These are phyloP conservation scores for Glarea lozoyensis DNA, from an alignment of 495 filamentous ascomycete genomes.

Conservation along the genomic window DNA sequence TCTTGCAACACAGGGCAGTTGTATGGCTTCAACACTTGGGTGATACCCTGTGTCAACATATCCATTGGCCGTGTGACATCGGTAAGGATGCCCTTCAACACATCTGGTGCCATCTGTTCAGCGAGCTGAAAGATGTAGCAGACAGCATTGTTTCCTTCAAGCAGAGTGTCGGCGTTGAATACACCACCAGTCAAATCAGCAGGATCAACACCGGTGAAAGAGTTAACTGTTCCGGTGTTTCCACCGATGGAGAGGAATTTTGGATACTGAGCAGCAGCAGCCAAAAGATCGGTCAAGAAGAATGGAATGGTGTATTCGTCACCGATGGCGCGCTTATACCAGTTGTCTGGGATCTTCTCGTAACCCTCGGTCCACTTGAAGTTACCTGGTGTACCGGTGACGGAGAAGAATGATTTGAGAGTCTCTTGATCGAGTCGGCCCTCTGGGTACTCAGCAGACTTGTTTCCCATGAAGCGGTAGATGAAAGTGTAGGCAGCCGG, in stretches of 20 bases:
- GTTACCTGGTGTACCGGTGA: slow-evolving; percentile 28
- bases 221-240: slow-evolving; percentile 46
- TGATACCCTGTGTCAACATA: slow-evolving; percentile 10
- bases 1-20: slow-evolving; percentile 20
- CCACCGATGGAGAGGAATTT: slow-evolving; percentile 38
- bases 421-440: slow-evolving; percentile 31
- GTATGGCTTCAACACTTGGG: background rate
- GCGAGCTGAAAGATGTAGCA: slow-evolving; percentile 38
- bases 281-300: slow-evolving; percentile 19
- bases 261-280: slow-evolving; percentile 22
- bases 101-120: slow-evolving; percentile 33
- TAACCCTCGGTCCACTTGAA: slow-evolving; percentile 36
- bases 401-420: slow-evolving; percentile 38
- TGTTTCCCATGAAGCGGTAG: slow-evolving; percentile 36
- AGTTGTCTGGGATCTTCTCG: slow-evolving; percentile 51
- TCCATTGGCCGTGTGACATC: slow-evolving; percentile 28
- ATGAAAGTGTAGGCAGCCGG: slow-evolving; percentile 38
- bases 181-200: slow-evolving; percentile 41
- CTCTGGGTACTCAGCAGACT: slow-evolving; percentile 35
- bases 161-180: slow-evolving; percentile 30
- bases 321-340: slow-evolving; percentile 40
- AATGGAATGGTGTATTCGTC: slow-evolving; percentile 16
- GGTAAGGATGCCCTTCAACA: slow-evolving; percentile 19
- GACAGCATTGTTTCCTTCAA: slow-evolving; percentile 36
- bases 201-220: slow-evolving; percentile 44